Base-by-base conservation (phyloP, 2,329 filamentous ascomycete genomes). In the Claviceps digitariae region DNA sequence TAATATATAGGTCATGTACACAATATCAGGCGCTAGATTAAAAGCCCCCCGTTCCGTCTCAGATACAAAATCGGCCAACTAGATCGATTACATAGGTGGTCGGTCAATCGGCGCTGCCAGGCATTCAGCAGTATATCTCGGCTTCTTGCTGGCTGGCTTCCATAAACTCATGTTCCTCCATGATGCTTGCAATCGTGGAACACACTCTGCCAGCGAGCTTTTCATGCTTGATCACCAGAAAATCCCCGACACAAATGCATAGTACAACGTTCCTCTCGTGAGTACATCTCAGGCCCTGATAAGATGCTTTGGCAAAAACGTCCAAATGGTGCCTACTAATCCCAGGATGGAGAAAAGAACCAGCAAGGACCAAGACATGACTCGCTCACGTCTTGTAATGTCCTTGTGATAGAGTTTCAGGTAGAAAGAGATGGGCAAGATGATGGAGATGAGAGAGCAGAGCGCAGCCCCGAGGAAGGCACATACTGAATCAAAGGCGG, bases 391-490 rank as follows among this genome's bases (percentile, higher is more conserved):
- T 1, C 67, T 59, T 1, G 74, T 71, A 47, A 96, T 80, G 56
- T 91, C 83, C 50, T 81, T 76, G 48, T 83, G 82, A 66, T 95
- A 97, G 1, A 97, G 81, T 70, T 90, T 95, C 54, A 97, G 71
- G 64, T 97, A 90, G 65, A 98, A 97, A 4, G 83, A 78, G 34
- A 95, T 73, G 0, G 91, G 93, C 50, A 98, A 67, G 20, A 95
- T 90, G 59, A 97, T 83, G 69, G 91, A 97, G 59, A 97, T 94
- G 20, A 87, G 88, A 62, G 95, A 95, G 70, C 91, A 96, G 17
- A 95, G 77, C 3, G 90, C 86, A 41, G 86, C 88, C 13, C 93
- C 91, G 71, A 97, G 83, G 57, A 95, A 83, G 4, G 87, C 86
- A 83, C 95, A 95, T 63, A 95, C 90, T 51, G 84, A 83, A 65